A percentile compares a stretch with the other conserved stretches of the same genome.
Evolutionary conservation across 345 rosid species (phyloP).

Genomic region (Boechera divaricarpa): DNA sequence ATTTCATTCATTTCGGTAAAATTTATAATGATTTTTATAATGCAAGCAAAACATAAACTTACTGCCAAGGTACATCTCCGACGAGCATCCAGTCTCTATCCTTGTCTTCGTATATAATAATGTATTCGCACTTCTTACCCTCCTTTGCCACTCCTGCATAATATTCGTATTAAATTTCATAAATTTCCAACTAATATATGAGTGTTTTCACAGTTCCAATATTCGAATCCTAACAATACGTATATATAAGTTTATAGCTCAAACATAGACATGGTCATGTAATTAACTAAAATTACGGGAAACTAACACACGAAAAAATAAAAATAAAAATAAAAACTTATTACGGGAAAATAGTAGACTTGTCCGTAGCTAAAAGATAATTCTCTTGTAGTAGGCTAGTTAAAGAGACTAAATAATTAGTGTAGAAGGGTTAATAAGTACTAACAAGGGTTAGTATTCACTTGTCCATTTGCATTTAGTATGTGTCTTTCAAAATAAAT

Average conservation of each 20-base stretch:
- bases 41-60: conserved; percentile 35
- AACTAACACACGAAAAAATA: no score
- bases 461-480: background rate
- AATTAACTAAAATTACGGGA: background rate
- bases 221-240: background rate
- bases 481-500: background rate
- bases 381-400: background rate
- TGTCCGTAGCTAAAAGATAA: background rate
- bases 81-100: conserved; percentile 88
- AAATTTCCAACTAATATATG: background rate
- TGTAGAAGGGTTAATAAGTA: no score
- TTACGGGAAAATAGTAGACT: background rate
- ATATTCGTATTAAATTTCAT: background rate
- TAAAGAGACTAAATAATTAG: no score
- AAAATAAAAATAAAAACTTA: no score
- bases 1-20: background rate
- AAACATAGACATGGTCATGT: background rate
- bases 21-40: background rate
- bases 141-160: conserved; percentile 59
- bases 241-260: background rate
- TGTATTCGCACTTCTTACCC: conserved; percentile 52
- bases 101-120: conserved; percentile 72
- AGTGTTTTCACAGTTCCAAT: background rate
- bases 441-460: no score
- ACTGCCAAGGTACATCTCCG: conserved; percentile 91